Evolutionary conservation across 352 stramenopile genomes (phyloP).

Genomic region (Phytopythium ostracodes): DNA sequence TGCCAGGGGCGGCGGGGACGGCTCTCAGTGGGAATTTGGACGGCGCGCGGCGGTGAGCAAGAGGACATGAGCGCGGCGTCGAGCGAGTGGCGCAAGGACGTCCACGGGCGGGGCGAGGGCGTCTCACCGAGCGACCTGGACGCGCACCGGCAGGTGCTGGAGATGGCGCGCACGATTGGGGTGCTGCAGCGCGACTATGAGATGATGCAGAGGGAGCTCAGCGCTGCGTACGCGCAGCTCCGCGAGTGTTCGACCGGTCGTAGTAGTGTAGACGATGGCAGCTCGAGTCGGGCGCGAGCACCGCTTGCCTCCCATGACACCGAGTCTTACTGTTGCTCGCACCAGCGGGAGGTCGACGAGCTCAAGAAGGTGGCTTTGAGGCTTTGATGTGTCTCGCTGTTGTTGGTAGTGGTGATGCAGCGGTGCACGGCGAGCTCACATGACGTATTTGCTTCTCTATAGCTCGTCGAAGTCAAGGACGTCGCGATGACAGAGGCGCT

Average conservation of each 20-base stretch:
- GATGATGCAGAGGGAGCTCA: conserved; percentile 45
- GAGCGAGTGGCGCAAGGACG: neutral
- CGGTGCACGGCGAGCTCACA: too few relatives aligned
- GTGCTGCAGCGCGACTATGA: conserved; percentile 59
- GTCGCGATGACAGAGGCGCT: conserved; percentile 47
- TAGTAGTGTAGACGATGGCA: neutral
- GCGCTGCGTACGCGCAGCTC: conserved; percentile 51
- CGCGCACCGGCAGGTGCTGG: conserved; percentile 55
- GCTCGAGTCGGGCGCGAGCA: neutral
- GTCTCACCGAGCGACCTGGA: conserved; percentile 25
- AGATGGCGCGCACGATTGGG: conserved; percentile 60
- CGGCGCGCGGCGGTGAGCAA: neutral
- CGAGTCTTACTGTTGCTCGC: neutral
- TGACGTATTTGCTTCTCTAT: too few relatives aligned
- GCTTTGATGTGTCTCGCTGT: too few relatives aligned
- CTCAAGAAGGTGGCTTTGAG: conserved; percentile 7
- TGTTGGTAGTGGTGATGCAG: neutral
- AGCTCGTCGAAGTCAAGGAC: conserved; percentile 50
- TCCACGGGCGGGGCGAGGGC: conserved; percentile 1
- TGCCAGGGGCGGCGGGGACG: too few relatives aligned
- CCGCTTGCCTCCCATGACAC: neutral
- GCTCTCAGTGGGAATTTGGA: neutral
- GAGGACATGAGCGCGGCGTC: neutral
- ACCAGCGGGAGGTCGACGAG: conserved; percentile 8
- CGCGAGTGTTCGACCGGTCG: conserved; percentile 19